These are phyloP conservation scores for Stachybotrys chartarum DNA, from an alignment of 2,329 filamentous ascomycete genomes.

Conservation along the genomic window DNA sequence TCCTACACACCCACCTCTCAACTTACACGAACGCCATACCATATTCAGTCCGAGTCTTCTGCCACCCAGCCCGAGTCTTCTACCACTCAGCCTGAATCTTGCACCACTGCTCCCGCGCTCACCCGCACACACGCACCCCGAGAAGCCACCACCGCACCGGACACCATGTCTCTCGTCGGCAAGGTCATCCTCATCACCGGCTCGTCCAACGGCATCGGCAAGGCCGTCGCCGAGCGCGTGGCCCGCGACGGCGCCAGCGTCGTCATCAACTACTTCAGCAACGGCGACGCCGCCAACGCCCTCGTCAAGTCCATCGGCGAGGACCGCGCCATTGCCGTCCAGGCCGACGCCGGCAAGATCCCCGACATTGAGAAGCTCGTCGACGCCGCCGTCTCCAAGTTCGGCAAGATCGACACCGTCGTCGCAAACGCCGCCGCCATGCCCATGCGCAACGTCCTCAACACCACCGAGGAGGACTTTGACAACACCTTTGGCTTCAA, in stretches of 20 bases:
- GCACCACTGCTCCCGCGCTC: neutral
- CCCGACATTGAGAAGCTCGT: conserved; percentile 41
- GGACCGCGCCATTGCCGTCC: conserved; percentile 42
- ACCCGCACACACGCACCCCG: neutral
- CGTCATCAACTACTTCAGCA: conserved; percentile 47
- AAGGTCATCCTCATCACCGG: conserved; percentile 45
- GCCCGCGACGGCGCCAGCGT: conserved; percentile 49
- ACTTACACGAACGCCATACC: too few relatives aligned
- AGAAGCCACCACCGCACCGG: neutral
- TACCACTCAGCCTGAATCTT: too few relatives aligned
- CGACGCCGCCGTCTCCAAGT: conserved; percentile 36
- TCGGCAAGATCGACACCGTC: conserved; percentile 51
- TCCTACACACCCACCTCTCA: too few relatives aligned
- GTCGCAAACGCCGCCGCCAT: conserved; percentile 49
- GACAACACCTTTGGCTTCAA: conserved; percentile 43
- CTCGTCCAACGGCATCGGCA: conserved; percentile 52
- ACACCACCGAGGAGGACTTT: conserved; percentile 42
- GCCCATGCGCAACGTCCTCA: conserved; percentile 39
- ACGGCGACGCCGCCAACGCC: conserved; percentile 35
- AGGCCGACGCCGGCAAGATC: conserved; percentile 45
- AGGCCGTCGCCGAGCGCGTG: conserved; percentile 48
- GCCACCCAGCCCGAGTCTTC: too few relatives aligned
- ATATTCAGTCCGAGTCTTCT: too few relatives aligned
- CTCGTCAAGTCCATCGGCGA: conserved; percentile 41
- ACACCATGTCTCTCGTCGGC: conserved; percentile 22